phyloP scores from a whole-genome alignment of 257 asterid species.

The Striga asiatica region DNA sequence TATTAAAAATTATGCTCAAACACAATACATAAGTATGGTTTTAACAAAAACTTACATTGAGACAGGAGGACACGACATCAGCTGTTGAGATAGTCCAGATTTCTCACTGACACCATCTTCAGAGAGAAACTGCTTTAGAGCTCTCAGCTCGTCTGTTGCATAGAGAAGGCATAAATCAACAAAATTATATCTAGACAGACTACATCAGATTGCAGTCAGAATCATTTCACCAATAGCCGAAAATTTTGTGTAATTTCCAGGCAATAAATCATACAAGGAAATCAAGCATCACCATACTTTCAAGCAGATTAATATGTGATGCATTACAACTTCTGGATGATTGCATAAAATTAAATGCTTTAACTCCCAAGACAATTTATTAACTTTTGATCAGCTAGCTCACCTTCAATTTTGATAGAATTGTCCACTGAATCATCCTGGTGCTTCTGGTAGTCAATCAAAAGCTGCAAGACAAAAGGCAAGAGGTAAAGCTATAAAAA shows the following conservation, averaged over 20 bases:
- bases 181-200: neutral
- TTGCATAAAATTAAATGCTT: no score
- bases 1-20: no score
- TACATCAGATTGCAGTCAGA: neutral
- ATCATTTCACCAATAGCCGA: neutral
- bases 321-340: neutral
- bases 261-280: neutral
- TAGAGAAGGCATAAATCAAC: constrained; percentile 2
- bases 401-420: constrained; percentile 50
- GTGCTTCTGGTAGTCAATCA: constrained; percentile 19
- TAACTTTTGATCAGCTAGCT: no score
- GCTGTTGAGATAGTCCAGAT: constrained; percentile 26
- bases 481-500: neutral
- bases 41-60: constrained; percentile 38
- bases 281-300: constrained; percentile 2
- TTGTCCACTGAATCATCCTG: constrained; percentile 25
- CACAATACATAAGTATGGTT: no score
- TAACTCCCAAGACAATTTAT: no score
- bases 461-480: constrained; percentile 40
- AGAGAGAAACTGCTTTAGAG: constrained; percentile 20
- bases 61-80: constrained; percentile 20
- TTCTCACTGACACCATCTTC: constrained; percentile 34
- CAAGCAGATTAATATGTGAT: neutral
- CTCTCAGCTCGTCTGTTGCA: constrained; percentile 33
- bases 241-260: neutral